These are phyloP conservation scores for Acer saccharum DNA, from an alignment of 345 rosid species.

Conservation along the genomic window DNA sequence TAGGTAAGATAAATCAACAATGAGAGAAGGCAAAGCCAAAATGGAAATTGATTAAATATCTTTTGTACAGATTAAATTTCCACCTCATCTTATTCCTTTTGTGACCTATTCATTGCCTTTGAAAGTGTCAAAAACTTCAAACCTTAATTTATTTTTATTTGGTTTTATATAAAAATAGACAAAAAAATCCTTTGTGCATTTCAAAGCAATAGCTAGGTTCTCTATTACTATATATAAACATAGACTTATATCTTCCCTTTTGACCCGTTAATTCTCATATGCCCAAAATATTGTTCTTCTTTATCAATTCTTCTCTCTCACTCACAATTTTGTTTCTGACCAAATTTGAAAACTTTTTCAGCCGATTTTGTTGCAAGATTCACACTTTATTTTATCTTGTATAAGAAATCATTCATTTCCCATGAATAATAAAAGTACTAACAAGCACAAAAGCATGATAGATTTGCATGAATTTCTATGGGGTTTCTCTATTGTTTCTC, in stretches of 20 bases:
- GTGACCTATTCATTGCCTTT: conserved; percentile 26
- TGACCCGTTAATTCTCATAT: conserved; percentile 17
- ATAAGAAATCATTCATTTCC: background rate
- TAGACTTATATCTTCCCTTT: background rate
- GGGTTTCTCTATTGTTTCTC: conserved; percentile 34
- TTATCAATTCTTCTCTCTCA: background rate
- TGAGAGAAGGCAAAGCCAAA: background rate
- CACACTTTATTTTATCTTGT: background rate
- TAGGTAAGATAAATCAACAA: background rate
- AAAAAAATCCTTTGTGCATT: background rate
- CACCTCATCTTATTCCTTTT: background rate
- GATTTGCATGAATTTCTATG: conserved; percentile 32
- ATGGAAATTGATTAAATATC: background rate
- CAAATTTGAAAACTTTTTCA: background rate
- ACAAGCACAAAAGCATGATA: conserved; percentile 1
- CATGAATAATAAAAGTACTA: background rate
- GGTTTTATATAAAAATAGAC: background rate
- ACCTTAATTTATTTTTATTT: background rate
- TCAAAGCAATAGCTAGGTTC: background rate
- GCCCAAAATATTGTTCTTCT: background rate
- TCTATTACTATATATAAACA: background rate
- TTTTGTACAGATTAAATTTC: background rate
- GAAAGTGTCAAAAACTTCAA: conserved; percentile 26
- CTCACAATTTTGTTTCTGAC: background rate
- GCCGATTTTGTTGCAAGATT: conserved; percentile 11